Evolutionary conservation across 1,284 basidiomycete species (phyloP).

Genomic region (Ceratobasidium sp.): DNA sequence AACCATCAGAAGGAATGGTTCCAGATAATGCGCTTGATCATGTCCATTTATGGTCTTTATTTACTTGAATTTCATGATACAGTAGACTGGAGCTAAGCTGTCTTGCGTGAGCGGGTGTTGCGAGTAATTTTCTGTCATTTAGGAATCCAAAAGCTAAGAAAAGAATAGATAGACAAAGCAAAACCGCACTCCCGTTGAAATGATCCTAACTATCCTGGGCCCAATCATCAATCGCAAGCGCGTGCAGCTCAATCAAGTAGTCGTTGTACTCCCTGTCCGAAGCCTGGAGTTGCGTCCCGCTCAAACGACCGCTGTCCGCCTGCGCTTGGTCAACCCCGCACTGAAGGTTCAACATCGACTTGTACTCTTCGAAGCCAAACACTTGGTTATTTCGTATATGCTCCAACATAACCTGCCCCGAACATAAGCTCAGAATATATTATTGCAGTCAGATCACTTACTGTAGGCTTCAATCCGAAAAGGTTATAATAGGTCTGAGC

Average conservation of each 20-base stretch:
- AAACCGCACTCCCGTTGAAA: background rate
- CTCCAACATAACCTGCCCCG: slow-evolving; percentile 75
- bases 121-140: too few species aligned
- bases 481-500: slow-evolving; percentile 85
- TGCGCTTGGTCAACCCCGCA: slow-evolving; percentile 77
- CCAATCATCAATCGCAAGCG: slow-evolving; percentile 69
- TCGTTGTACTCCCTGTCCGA: slow-evolving; percentile 62
- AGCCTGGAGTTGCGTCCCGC: slow-evolving; percentile 56
- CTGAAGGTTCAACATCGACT: slow-evolving; percentile 86
- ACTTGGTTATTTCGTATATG: slow-evolving; percentile 68
- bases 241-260: slow-evolving; percentile 83
- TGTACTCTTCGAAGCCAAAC: slow-evolving; percentile 91
- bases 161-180: too few species aligned
- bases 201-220: background rate
- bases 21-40: too few species aligned
- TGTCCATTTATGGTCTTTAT: too few species aligned
- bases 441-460: too few species aligned
- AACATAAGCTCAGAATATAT: background rate
- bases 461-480: slow-evolving; percentile 78
- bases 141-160: too few species aligned
- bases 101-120: too few species aligned
- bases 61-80: too few species aligned
- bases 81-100: too few species aligned
- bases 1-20: background rate
- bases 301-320: slow-evolving; percentile 54